Conservation (phyloP, 2,329 filamentous ascomycete species). For the Cercospora berteroae region DNA sequence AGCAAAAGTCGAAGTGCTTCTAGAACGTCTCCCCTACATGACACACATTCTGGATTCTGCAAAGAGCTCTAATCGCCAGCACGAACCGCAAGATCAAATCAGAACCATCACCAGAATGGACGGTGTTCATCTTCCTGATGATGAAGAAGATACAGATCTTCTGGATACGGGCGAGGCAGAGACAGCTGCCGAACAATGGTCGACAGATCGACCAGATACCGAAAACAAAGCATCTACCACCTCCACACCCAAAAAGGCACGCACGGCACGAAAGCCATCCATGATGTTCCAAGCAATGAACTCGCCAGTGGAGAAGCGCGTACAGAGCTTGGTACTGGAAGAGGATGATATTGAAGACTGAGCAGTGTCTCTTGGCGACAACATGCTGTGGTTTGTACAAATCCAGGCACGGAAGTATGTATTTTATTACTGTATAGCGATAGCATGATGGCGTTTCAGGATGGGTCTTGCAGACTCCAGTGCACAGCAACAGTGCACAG, state of each 20-base stretch:
- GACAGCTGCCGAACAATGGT: conserved; percentile 40
- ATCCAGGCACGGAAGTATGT: not conserved
- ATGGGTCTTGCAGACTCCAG: rapidly evolving
- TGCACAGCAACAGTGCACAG: not conserved
- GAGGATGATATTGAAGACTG: conserved; percentile 51
- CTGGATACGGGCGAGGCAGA: conserved; percentile 30
- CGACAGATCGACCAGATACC: conserved; percentile 42
- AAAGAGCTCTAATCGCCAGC: conserved; percentile 23
- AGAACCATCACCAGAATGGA: conserved; percentile 63
- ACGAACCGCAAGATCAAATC: conserved; percentile 59
- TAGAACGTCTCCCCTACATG: conserved; percentile 87
- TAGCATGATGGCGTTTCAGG: not conserved
- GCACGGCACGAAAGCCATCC: conserved; percentile 11
- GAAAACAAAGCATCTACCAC: conserved; percentile 15
- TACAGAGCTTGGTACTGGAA: conserved; percentile 43
- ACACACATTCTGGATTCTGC: conserved; percentile 56
- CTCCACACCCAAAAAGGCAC: conserved; percentile 16
- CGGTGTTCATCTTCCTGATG: conserved; percentile 19
- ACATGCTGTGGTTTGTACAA: not conserved
- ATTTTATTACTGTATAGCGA: not conserved
- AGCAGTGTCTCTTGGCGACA: not conserved
- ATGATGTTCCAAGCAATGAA: conserved; percentile 24
- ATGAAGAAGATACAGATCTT: conserved; percentile 31
- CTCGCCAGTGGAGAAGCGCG: conserved; percentile 31
- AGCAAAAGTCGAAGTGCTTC: conserved; percentile 69